Percentiles rank a stretch among this genome's conserved stretches.
Conservation (phyloP, 805 yeast species). For the Alloascoidea hylecoeti region DNA sequence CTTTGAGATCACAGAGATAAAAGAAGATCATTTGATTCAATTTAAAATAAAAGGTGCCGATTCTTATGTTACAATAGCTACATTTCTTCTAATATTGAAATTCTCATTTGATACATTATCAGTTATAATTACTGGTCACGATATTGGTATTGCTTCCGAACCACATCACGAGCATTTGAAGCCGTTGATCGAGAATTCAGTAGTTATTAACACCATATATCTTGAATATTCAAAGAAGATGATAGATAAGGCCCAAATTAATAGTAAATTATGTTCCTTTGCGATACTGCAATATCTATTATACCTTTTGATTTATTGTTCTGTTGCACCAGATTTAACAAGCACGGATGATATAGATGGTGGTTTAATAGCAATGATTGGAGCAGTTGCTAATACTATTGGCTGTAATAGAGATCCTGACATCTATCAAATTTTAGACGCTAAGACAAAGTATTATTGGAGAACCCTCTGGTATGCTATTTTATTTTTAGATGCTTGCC, state of each 20-base stretch:
- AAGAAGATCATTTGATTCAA: not conserved
- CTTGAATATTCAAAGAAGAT: not conserved
- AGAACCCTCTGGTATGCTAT: not conserved
- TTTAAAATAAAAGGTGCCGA: not conserved
- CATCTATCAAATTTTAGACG: not conserved
- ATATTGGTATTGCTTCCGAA: not conserved
- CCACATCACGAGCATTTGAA: not conserved
- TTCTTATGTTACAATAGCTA: not conserved
- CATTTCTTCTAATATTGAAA: not conserved
- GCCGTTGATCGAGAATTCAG: not conserved
- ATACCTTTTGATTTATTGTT: not conserved
- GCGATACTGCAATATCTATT: not conserved
- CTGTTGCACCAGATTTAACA: not conserved
- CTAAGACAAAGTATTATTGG: not conserved
- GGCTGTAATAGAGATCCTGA: slow-evolving; percentile 1
- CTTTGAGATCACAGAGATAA: not conserved
- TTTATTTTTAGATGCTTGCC: not conserved
- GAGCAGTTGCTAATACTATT: not conserved
- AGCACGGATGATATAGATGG: not conserved
- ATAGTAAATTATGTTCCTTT: not conserved
- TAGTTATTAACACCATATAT: not conserved
- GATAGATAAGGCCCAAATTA: too few relatives aligned
- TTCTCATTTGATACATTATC: not conserved
- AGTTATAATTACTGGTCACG: not conserved
- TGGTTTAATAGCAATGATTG: not conserved